Conservation (phyloP, 345 rosid species). For the Eucalyptus pauciflora region DNA sequence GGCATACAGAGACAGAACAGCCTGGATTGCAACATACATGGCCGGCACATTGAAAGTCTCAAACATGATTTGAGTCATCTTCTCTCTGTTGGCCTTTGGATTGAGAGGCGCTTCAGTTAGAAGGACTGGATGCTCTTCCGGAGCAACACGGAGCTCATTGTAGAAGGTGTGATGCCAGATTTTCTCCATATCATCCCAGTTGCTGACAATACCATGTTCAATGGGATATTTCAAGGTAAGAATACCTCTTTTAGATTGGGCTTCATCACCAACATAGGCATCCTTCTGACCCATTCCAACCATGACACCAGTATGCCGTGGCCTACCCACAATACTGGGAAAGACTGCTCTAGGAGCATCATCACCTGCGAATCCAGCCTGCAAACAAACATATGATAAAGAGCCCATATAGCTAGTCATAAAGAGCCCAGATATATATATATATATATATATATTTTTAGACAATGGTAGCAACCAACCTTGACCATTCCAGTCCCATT, state of each 20-base stretch:
- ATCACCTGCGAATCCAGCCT: slow-evolving; percentile 73
- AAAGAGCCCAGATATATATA: no score
- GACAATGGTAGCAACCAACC: slow-evolving; percentile 14
- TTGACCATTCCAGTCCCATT: slow-evolving; percentile 77
- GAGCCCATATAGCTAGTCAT: neutral
- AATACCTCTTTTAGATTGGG: slow-evolving; percentile 71
- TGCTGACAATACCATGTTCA: slow-evolving; percentile 70
- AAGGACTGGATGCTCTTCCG: slow-evolving; percentile 57
- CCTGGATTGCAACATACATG: slow-evolving; percentile 61
- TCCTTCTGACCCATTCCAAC: slow-evolving; percentile 81
- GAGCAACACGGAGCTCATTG: slow-evolving; percentile 67
- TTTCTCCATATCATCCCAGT: slow-evolving; percentile 81
- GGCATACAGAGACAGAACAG: slow-evolving; percentile 48
- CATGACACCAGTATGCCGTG: slow-evolving; percentile 74
- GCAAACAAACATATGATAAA: neutral
- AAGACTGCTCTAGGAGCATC: slow-evolving; percentile 67
- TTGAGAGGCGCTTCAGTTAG: slow-evolving; percentile 60
- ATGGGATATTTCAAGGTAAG: slow-evolving; percentile 67
- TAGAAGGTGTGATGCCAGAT: slow-evolving; percentile 79
- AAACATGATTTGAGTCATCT: slow-evolving; percentile 80
- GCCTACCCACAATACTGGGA: slow-evolving; percentile 63
- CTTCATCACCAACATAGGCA: slow-evolving; percentile 72
- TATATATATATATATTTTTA: neutral
- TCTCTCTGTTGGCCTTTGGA: slow-evolving; percentile 62
- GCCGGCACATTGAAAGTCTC: slow-evolving; percentile 64